phyloP scores from a whole-genome alignment of 192 early-diverging fungal species.

The Fimicolochytrium jonesii region DNA sequence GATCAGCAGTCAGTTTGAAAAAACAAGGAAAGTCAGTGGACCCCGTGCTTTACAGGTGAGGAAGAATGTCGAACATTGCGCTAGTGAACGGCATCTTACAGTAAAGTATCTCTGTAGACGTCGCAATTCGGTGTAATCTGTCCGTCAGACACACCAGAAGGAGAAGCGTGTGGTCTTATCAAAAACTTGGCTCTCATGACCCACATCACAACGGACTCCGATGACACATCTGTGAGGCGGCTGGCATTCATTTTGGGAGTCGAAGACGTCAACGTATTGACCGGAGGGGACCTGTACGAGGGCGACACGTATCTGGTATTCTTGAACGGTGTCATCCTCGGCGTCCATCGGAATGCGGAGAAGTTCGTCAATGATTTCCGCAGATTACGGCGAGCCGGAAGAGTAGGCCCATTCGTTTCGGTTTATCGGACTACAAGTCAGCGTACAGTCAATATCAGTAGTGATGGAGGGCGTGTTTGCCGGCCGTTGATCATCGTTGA shows the following conservation, averaged over 20 bases:
- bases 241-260: slow-evolving; percentile 85
- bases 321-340: slow-evolving; percentile 91
- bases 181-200: slow-evolving; percentile 98
- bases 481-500: slow-evolving; percentile 94
- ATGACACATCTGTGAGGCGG: slow-evolving; percentile 72
- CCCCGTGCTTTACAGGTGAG: slow-evolving; percentile 84
- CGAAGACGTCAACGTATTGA: slow-evolving; percentile 85
- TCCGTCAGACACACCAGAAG: slow-evolving; percentile 96
- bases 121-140: slow-evolving; percentile 98
- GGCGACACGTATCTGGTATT: slow-evolving; percentile 78
- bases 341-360: slow-evolving; percentile 74
- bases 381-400: slow-evolving; percentile 76
- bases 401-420: slow-evolving; percentile 86
- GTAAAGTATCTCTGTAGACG: slow-evolving; percentile 40
- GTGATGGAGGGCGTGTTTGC: slow-evolving; percentile 94
- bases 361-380: slow-evolving; percentile 88
- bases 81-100: background rate
- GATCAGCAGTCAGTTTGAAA: slow-evolving; percentile 96
- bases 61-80: background rate
- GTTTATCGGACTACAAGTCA: slow-evolving; percentile 82
- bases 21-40: slow-evolving; percentile 94
- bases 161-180: slow-evolving; percentile 94
- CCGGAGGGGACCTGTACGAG: slow-evolving; percentile 82
- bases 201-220: slow-evolving; percentile 94
- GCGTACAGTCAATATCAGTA: slow-evolving; percentile 83